These are phyloP conservation scores for Bifiguratus adelaidae DNA, from an alignment of 192 early-diverging fungal genomes.

Conservation along the genomic window DNA sequence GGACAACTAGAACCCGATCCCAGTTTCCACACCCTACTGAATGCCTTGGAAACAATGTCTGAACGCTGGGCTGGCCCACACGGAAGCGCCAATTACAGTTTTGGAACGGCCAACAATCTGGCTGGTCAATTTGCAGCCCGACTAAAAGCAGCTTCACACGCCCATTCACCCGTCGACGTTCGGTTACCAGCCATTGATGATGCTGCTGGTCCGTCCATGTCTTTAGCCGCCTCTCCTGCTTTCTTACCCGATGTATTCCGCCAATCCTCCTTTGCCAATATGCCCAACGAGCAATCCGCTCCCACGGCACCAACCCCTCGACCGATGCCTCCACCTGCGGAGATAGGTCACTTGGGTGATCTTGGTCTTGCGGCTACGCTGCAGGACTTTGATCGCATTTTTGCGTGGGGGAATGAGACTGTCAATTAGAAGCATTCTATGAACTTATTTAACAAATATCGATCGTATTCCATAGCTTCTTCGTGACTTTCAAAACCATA, in stretches of 20 bases:
- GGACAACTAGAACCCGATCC: background rate
- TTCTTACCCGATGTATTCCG: slow-evolving; percentile 1
- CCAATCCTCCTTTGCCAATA: background rate
- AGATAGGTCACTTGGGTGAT: background rate
- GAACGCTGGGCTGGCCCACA: background rate
- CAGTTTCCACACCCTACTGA: background rate
- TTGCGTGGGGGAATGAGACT: slow-evolving; percentile 1
- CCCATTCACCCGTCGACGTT: background rate
- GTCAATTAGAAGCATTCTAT: too few species aligned
- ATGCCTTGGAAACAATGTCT: background rate
- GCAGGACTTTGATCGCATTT: slow-evolving; percentile 3
- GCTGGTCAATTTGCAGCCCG: background rate
- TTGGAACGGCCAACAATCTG: background rate
- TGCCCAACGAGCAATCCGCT: background rate
- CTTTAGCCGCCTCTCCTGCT: background rate
- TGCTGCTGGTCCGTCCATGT: background rate
- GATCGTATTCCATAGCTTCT: too few species aligned
- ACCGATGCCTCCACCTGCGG: background rate
- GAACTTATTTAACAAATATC: too few species aligned
- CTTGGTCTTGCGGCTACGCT: background rate
- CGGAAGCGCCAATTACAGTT: background rate
- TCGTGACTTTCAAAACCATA: too few species aligned
- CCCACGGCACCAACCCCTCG: background rate
- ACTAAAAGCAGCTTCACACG: background rate
- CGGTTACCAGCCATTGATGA: background rate